phyloP scores from a whole-genome alignment of 2,329 filamentous ascomycete species.

The Curvularia eragrostidis region DNA sequence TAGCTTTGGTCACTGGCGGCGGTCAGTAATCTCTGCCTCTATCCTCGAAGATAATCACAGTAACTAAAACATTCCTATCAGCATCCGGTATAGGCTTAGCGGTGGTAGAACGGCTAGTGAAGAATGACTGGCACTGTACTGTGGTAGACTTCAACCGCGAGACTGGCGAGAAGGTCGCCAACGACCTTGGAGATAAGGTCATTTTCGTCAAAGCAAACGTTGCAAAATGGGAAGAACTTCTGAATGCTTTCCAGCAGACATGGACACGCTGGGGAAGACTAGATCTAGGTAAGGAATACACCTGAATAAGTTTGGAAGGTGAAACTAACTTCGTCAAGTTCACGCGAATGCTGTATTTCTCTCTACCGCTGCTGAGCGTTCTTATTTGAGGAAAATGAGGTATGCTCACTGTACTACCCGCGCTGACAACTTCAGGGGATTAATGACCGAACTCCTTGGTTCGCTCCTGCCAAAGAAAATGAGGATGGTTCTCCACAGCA shows the following conservation, averaged over 20 bases:
- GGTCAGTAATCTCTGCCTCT: no score
- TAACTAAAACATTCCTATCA: no score
- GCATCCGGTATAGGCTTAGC: not conserved
- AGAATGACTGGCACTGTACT: not conserved
- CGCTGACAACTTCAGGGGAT: not conserved
- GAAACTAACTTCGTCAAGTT: no score
- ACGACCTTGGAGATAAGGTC: not conserved
- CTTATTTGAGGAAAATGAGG: no score
- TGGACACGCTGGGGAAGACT: not conserved
- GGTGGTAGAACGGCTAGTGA: not conserved
- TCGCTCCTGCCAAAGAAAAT: not conserved
- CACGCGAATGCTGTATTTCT: not conserved
- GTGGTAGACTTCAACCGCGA: not conserved
- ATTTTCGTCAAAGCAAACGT: not conserved
- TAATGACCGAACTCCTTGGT: not conserved
- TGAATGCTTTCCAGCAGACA: not conserved
- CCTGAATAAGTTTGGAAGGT: no score
- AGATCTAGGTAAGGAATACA: no score
- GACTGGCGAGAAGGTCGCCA: not conserved
- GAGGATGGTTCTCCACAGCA: not conserved
- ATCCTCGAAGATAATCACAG: no score
- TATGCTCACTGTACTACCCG: no score
- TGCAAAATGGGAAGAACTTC: not conserved
- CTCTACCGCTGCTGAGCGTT: not conserved
- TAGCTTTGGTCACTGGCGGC: no score